These are phyloP conservation scores for Echium plantagineum DNA, from an alignment of 257 asterid species.

Conservation along the genomic window DNA sequence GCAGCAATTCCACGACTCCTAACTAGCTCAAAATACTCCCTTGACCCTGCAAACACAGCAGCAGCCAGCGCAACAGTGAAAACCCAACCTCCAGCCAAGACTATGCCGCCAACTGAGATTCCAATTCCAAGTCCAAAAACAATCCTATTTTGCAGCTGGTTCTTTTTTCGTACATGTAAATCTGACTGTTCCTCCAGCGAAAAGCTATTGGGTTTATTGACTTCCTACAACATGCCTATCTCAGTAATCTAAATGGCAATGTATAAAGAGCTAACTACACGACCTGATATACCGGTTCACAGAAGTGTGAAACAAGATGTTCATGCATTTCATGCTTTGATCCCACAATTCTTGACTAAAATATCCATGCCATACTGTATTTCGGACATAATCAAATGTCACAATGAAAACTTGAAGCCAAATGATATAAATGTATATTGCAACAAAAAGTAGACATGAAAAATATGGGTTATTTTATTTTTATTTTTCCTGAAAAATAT, in stretches of 20 bases:
- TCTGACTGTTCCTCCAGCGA: conserved; percentile 25
- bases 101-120: conserved; percentile 69
- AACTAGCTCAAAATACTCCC: conserved; percentile 94
- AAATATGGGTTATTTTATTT: too few species aligned
- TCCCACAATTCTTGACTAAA: too few species aligned
- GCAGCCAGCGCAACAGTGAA: conserved; percentile 70
- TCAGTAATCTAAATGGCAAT: conserved; percentile 12
- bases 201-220: conserved; percentile 30
- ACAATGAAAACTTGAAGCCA: too few species aligned
- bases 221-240: conserved; percentile 59
- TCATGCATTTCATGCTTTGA: too few species aligned
- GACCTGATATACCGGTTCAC: too few species aligned
- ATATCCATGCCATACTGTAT: too few species aligned
- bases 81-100: conserved; percentile 92
- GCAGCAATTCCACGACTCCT: conserved; percentile 88
- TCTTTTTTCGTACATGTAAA: conserved; percentile 31
- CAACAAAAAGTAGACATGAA: too few species aligned
- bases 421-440: too few species aligned
- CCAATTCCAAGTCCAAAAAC: conserved; percentile 87
- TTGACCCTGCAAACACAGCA: conserved; percentile 64
- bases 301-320: too few species aligned
- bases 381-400: too few species aligned
- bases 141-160: conserved; percentile 70
- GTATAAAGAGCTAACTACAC: too few species aligned
- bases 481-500: too few species aligned